Base-by-base conservation (phyloP, 2,329 filamentous ascomycete species). In the Cordyceps tenuipes region DNA sequence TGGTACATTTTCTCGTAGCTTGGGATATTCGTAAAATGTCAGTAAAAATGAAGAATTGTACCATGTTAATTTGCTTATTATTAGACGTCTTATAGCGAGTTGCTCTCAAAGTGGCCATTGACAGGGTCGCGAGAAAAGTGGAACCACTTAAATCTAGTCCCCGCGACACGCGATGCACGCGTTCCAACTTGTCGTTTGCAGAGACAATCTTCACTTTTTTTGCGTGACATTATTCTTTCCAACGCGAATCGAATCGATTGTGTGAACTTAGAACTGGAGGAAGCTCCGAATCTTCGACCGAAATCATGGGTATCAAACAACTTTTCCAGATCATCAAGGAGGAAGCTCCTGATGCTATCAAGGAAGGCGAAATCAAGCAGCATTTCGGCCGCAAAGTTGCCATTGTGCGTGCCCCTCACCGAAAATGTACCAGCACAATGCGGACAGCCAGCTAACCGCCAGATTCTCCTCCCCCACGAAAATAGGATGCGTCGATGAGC, bases 341-440 rank as follows among this genome's bases (percentile, higher is more conserved):
- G 71, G 89, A 97, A 77, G 90, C 91, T 65, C 94, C 94, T n/a
- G 90, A 92, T 76, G 89, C 94, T 39, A 84, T 97, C 80, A 97
- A 97, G 76, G 88, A 91, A 70, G 91, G 94, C 62, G 94, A 99
- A 71, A 99, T 99, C 81, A 99, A 99, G 78, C 93, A 93, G 68
- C 94, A 99, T 66, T 99, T 99, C 72, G 94, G 94, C 64, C 90
- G 94, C 73, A 99, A 99, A 77, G 93, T 99, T 63, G 93, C 93
- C 57, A 97, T 97, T 75, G 92, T 96, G 79, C 71, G 90, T 80
- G 36, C 39, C 3, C 23, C 10, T 21, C 39, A 9, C 23, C 9
- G 13, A 17, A 5, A 9, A 13, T 17, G 5, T 41, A 12, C 15
- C 15, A 12, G 7, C 3, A 9, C 19, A 9, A 13, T 36, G 8